Base-by-base conservation (phyloP, 805 yeast species). In the Komagataella populi region DNA sequence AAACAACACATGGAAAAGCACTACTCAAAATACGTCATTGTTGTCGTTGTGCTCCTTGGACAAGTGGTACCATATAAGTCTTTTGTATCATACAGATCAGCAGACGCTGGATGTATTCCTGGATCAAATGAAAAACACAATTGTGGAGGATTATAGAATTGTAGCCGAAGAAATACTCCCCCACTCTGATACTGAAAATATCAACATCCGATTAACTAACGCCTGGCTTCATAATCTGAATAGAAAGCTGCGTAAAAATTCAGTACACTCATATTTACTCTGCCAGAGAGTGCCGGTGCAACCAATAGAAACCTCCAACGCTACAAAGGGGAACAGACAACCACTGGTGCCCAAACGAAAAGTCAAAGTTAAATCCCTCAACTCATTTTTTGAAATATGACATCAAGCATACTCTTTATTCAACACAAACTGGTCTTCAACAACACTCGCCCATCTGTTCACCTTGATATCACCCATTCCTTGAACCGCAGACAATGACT, bases 391-490 rank as follows among this genome's bases (percentile, higher is more conserved):
- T 8, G 39, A 30, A 30, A 8, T 30, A 30, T 30, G 39, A 30
- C 39, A 4, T 24, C 39, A 30, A 30, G 39, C 10, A 50, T 69
- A 69, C 36, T 66, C 63, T 56, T 66, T 70, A 53, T 73, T 74
- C 55, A 69, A 73, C 7, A 78, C 63, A 54, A 78, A 78, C 10
- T 80, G 81, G 57, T 77, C 78, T 57, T 67, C 67, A 52, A 78
- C 69, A 7, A 69, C 70, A 8, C 56, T 55, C 48, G 65, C 56
- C 52, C 78, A 58, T 51, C 73, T 69, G 16, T 64, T 61, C 12
- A 74, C 56, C 55, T 77, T 77, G 17, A 70, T 64, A 3, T 67
- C 65, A 0, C 83, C 83, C 59, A 78, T 62, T 0, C 83, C 83
- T 44, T 68, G 72, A 6, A 77, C 67, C 18, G 56, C 70, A 52